Conservation (phyloP, 2,329 filamentous ascomycete species). For the Tolypocladium tropicale region DNA sequence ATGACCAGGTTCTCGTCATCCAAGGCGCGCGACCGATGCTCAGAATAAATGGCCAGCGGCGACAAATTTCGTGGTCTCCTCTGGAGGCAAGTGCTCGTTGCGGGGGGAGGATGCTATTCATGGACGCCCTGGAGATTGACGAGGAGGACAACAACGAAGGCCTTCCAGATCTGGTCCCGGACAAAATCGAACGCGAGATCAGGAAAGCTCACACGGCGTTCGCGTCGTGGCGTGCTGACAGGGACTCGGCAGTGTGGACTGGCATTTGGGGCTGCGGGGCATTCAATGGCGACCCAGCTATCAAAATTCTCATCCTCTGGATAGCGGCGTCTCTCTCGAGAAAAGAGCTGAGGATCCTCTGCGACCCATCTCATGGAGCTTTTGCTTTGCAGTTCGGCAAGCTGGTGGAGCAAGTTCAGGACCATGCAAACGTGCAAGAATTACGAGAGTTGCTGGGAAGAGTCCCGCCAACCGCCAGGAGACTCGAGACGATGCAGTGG, state of each 20-base stretch:
- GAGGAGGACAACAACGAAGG: slow-evolving; percentile 8
- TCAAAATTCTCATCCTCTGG: slow-evolving; percentile 21
- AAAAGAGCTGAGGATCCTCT: slow-evolving; percentile 10
- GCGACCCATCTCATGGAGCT: slow-evolving; percentile 5
- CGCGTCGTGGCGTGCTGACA: slow-evolving; percentile 7
- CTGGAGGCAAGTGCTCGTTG: slow-evolving; percentile 3
- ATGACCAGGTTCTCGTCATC: slow-evolving; percentile 16
- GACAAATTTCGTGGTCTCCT: slow-evolving; percentile 15
- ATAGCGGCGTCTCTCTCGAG: slow-evolving; percentile 16
- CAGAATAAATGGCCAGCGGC: slow-evolving; percentile 16
- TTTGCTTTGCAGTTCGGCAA: background rate
- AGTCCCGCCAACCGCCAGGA: background rate
- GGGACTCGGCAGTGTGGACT: slow-evolving; percentile 9
- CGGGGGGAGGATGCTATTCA: slow-evolving; percentile 21
- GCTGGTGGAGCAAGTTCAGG: background rate
- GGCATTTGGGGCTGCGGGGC: slow-evolving; percentile 25
- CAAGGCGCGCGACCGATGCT: slow-evolving; percentile 18
- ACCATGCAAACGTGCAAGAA: background rate
- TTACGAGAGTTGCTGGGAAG: background rate
- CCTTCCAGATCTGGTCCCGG: slow-evolving; percentile 15
- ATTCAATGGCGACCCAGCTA: slow-evolving; percentile 20
- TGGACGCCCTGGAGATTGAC: slow-evolving; percentile 27
- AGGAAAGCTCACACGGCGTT: slow-evolving; percentile 18
- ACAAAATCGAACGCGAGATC: slow-evolving; percentile 18
- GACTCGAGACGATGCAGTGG: background rate